Base-by-base conservation (phyloP, 257 asterid species). In the Solanum sejunctum region DNA sequence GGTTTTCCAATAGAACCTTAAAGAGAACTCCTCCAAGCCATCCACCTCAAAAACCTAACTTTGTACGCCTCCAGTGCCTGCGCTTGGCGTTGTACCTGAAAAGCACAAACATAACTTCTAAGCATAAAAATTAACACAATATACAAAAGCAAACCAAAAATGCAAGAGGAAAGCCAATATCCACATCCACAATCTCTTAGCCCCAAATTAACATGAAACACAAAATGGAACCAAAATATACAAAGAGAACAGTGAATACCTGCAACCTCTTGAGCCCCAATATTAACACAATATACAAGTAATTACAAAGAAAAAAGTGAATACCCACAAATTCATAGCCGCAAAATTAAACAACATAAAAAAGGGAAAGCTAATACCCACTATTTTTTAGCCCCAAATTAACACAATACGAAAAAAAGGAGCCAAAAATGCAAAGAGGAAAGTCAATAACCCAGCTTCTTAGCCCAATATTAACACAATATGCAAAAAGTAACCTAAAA, bases 21-120 rank as follows among this genome's bases (percentile, higher is more conserved):
- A 60, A 61, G 52, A 82, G 39, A 67, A 36, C 41, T 36, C 39
- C 78, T 82, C 23, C 43, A 12, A 63, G 13, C 8, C 43, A 58
- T 47, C 75, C 69, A 81, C 73, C 82, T 87, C 72, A 88, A 39
- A 88, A 88, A 39, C 90, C 90, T 17, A 88, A 84, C 82, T 88
- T 88, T 9, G 90, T 88, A 69, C 90, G 86, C 45, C 90, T 87
- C 90, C 90, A 88, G 81, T 88, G 90, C 84, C 90, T 88, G 83
- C 90, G 87, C 83, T 88, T 88, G 10, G 90, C 90, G 32, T 88
- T 88, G 83, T 88, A 88, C 86, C 90, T 87, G 86, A 61, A 64
- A 17, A 10, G 28, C 82, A 39, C 78, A 70, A 39, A 17, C 49
- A 32, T 12, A 67, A 67, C 47, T 32, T 32, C 75, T 66, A 8